Evolutionary conservation across 352 stramenopile genomes (phyloP).

Genomic region (Globisporangium heterothallicum): DNA sequence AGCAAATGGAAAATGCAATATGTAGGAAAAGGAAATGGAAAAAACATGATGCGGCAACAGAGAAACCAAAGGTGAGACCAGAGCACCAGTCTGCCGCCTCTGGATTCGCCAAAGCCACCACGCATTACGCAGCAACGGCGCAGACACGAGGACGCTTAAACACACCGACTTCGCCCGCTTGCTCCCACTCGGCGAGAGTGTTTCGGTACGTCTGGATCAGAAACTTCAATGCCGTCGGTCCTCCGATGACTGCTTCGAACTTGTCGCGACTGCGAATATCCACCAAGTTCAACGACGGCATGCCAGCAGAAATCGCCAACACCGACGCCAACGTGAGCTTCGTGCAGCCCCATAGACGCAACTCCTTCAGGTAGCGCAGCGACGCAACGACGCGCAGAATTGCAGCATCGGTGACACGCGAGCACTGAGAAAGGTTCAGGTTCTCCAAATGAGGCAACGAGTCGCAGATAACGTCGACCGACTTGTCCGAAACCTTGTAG

Average conservation of each 20-base stretch:
- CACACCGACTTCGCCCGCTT: constrained; percentile 58
- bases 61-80: constrained; percentile 6
- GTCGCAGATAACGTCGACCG: constrained; percentile 49
- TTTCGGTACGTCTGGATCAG: constrained; percentile 72
- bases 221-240: constrained; percentile 66
- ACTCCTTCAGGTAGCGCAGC: constrained; percentile 53
- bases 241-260: constrained; percentile 72
- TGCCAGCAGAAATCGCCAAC: constrained; percentile 56
- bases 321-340: constrained; percentile 76
- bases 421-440: constrained; percentile 83
- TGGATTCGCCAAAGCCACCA: constrained; percentile 6
- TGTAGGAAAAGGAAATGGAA: constrained; percentile 4
- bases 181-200: constrained; percentile 65
- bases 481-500: constrained; percentile 79
- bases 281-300: constrained; percentile 57
- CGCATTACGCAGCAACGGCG: constrained; percentile 46
- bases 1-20: constrained; percentile 4
- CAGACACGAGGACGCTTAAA: constrained; percentile 61
- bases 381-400: constrained; percentile 54
- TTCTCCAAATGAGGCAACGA: constrained; percentile 35
- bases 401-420: constrained; percentile 64
- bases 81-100: constrained; percentile 5
- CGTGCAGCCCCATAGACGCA: constrained; percentile 77
- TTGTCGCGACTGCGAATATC: constrained; percentile 78
- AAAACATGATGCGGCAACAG: constrained; percentile 12